Evolutionary conservation across 192 early-diverging fungal genomes (phyloP), one percentile per base, ranked within the genome.

Genomic region (Allomyces arbusculus): DNA sequence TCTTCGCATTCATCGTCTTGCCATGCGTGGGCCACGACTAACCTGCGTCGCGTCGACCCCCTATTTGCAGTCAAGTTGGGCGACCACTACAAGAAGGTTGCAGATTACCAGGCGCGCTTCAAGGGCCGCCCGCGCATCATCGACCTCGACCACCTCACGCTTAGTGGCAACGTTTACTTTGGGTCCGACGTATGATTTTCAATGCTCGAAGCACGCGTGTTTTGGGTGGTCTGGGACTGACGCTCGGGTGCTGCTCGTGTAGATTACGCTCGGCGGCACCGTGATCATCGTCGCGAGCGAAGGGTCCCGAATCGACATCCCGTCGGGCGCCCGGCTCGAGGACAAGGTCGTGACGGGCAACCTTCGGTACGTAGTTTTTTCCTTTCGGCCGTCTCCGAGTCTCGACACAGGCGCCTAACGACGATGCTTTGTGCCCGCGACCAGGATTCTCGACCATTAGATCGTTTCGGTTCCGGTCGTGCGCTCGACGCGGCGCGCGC

Each of bases 201-300:
- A 0, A 7, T 3, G 33, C 4, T 8, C 7, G 8, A 40, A 3
- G 3, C 7, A 3, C 33, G 33, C 33, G 7, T 3, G 26, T 28
- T 40, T 40, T 40, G 4, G 33, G 3, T 40, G 33, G 33, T 8
- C 8, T 8, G 33, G 0, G 33, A 40, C 8, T 40, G 33, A 40
- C 33, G 33, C 33, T 40, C 33, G 7, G 33, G 33, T 40, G 33
- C 33, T 8, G 33, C 5, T 40, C 33, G 7, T 40, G 33, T 40
- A 40, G 33, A 40, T 40, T 43, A 80, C 89, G 12, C 78, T 99
- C 19, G 80, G 84, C 70, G 89, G 95, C 62, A 97, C 96, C 10
- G 96, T 99, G 44, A 99, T 99, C 64, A 96, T 99, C 74, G 96
- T 99, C 20, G 92, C 96, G 25, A 99, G 95, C 80, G 84, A 91